Evolutionary conservation across 768 basidiomycete genomes (phyloP).

Genomic region (Kwoniella heveanensis): DNA sequence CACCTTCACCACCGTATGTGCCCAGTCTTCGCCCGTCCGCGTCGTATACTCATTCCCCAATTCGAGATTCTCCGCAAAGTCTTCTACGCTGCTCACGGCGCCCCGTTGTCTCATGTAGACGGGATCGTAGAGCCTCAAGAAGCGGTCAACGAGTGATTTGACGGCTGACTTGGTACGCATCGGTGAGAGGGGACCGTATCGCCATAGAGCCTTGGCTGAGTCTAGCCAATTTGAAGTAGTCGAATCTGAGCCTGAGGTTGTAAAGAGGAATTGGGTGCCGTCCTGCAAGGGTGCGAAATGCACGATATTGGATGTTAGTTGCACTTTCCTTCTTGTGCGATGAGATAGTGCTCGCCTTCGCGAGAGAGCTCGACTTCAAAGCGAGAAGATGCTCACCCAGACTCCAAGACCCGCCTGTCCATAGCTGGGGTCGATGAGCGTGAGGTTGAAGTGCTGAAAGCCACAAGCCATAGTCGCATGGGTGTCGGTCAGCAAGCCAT

Average conservation of each 20-base stretch:
- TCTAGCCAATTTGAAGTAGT: conserved; percentile 65
- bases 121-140: conserved; percentile 63
- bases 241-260: conserved; percentile 28
- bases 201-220: conserved; percentile 71
- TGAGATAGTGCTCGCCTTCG: not conserved
- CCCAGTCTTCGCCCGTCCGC: conserved; percentile 65
- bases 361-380: too few relatives aligned
- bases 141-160: conserved; percentile 58
- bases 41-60: conserved; percentile 57
- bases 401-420: conserved; percentile 42
- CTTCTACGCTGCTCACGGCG: conserved; percentile 34
- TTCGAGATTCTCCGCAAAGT: conserved; percentile 39
- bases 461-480: not conserved
- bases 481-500: not conserved
- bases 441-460: conserved; percentile 41
- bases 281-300: too few relatives aligned
- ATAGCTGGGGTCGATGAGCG: conserved; percentile 34
- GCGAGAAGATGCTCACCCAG: conserved; percentile 47
- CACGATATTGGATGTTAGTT: too few relatives aligned
- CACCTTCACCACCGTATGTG: conserved; percentile 62
- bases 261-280: conserved; percentile 66
- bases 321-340: too few relatives aligned
- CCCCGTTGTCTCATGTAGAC: conserved; percentile 36
- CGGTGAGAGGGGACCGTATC: conserved; percentile 72
- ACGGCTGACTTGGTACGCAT: conserved; percentile 60